Percentiles rank a stretch among this genome's conserved stretches.
Conservation (phyloP, 805 yeast species). For the Debaryomyces tyrocola region DNA sequence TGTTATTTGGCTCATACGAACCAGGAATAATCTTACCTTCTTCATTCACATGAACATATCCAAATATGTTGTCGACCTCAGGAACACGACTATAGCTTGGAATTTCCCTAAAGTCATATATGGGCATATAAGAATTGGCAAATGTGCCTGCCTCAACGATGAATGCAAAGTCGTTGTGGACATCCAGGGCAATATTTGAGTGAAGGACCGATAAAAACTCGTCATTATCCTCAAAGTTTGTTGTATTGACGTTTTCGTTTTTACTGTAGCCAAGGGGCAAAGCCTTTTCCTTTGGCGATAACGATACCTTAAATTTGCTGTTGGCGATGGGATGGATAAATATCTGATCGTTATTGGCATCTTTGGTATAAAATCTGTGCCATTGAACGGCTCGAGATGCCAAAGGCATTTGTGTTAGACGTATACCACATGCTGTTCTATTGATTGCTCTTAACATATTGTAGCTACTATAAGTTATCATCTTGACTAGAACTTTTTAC, state of each 20-base stretch:
- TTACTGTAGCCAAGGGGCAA: constrained; percentile 21
- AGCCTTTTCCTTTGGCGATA: constrained; percentile 20
- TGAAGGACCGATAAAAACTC: constrained; percentile 30
- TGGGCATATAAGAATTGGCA: constrained; percentile 59
- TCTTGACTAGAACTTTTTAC: too few relatives aligned
- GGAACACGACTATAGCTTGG: constrained; percentile 69
- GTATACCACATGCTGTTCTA: too few relatives aligned
- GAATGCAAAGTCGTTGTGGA: constrained; percentile 50
- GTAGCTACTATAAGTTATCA: too few relatives aligned
- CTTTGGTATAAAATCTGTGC: constrained; percentile 7
- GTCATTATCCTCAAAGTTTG: constrained; percentile 23
- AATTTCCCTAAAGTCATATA: constrained; percentile 65
- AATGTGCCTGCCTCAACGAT: constrained; percentile 56
- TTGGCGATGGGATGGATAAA: constrained; percentile 14
- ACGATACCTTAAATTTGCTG: constrained; percentile 13
- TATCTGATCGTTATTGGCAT: constrained; percentile 17
- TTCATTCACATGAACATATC: constrained; percentile 61
- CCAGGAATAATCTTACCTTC: constrained; percentile 54
- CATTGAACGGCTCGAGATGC: neutral
- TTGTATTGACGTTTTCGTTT: constrained; percentile 15
- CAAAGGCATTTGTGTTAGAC: too few relatives aligned
- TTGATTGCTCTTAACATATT: too few relatives aligned
- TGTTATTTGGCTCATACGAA: constrained; percentile 55
- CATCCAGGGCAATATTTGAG: constrained; percentile 17
- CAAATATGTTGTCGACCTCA: constrained; percentile 67